phyloP scores from a whole-genome alignment of 2,329 filamentous ascomycete species.

The Colletotrichum theobromicola region DNA sequence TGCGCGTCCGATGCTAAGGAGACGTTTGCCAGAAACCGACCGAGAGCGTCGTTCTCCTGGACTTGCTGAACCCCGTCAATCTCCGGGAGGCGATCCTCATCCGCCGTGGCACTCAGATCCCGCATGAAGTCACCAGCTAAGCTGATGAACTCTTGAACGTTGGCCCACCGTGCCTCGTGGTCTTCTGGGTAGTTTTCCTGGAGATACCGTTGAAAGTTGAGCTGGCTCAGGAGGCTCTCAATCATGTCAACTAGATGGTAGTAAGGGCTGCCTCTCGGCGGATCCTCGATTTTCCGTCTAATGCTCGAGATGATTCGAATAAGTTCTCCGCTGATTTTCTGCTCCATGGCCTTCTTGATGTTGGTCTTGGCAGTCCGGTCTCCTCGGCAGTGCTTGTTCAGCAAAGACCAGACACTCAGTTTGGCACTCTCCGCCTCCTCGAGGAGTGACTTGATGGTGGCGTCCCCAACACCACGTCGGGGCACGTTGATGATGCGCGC shows the following conservation, averaged over 20 bases:
- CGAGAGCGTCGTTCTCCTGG: constrained; percentile 68
- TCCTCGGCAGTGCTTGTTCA: constrained; percentile 61
- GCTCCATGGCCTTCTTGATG: constrained; percentile 55
- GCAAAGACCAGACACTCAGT: constrained; percentile 76
- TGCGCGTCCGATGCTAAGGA: constrained; percentile 78
- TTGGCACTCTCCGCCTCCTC: constrained; percentile 76
- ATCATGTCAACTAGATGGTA: constrained; percentile 53
- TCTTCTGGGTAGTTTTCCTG: constrained; percentile 75
- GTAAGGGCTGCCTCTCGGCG: constrained; percentile 31
- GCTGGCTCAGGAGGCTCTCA: constrained; percentile 62
- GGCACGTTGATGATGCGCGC: constrained; percentile 86
- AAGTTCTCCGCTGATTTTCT: constrained; percentile 57
- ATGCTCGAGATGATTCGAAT: constrained; percentile 43
- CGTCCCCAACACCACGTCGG: constrained; percentile 79
- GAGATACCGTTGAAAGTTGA: constrained; percentile 78
- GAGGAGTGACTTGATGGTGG: constrained; percentile 74
- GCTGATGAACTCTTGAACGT: constrained; percentile 85
- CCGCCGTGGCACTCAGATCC: constrained; percentile 38
- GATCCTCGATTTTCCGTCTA: constrained; percentile 34
- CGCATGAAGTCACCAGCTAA: constrained; percentile 76
- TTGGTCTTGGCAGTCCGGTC: constrained; percentile 51
- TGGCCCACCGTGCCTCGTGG: constrained; percentile 81
- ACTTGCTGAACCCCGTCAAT: constrained; percentile 76
- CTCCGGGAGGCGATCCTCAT: constrained; percentile 64
- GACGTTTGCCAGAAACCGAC: constrained; percentile 87